phyloP scores from a whole-genome alignment of 176 grass and related monocot genomes.

The Hyparrhenia diplandra region DNA sequence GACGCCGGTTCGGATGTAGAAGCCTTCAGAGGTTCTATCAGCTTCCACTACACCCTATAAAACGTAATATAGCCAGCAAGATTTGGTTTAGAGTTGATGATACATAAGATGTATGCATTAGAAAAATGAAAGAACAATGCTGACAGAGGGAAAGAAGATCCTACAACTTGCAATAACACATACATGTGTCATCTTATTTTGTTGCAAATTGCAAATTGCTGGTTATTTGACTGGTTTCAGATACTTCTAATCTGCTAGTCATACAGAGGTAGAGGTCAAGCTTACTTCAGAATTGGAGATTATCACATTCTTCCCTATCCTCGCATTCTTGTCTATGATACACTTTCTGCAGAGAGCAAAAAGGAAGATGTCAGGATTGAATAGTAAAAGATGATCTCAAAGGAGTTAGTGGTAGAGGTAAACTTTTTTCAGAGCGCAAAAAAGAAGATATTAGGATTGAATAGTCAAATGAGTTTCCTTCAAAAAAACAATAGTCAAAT shows the following conservation, averaged over 20 bases:
- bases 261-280: conserved; percentile 4
- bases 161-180: neutral
- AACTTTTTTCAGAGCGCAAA: conserved; percentile 42
- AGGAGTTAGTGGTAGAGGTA: neutral
- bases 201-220: neutral
- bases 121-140: too few species aligned
- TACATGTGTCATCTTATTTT: neutral
- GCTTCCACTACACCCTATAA: conserved; percentile 71
- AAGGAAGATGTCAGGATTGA: neutral
- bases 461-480: too few species aligned
- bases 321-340: conserved; percentile 92
- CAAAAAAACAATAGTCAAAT: too few species aligned
- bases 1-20: conserved; percentile 86
- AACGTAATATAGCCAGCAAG: conserved; percentile 9
- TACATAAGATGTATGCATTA: too few species aligned
- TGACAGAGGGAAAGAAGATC: too few species aligned
- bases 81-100: conserved; percentile 9
- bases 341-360: conserved; percentile 54
- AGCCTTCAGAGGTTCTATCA: conserved; percentile 77
- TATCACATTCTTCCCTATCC: conserved; percentile 73
- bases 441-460: neutral
- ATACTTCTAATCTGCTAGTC: neutral
- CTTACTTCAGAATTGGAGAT: conserved; percentile 75
- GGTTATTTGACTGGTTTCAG: neutral
- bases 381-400: neutral